Base-by-base conservation (phyloP, 2,329 filamentous ascomycete genomes). In the Fusarium sublunatum region DNA sequence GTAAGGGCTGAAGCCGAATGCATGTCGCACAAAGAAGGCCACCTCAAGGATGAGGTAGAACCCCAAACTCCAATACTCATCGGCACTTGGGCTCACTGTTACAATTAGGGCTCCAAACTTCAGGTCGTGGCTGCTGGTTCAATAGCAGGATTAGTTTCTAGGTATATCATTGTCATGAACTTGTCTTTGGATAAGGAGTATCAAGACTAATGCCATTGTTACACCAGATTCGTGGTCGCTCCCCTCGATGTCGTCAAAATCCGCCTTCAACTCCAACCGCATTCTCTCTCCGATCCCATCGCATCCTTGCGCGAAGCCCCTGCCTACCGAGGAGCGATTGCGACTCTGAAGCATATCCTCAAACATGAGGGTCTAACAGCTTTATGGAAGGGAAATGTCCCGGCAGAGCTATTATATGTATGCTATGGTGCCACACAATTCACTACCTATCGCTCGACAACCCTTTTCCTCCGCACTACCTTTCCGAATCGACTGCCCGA, bases 211-310 rank as follows among this genome's bases (percentile, higher is more conserved):
- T 61, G 24, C 25, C 44, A 19, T 43, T 2, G 44, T 22, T 12
- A 7, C 47, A 31, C 69, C 38, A 93, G 91, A 75, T 98, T 99
- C 82, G 87, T 95, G 73, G 90, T 98, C 74, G 92, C 95, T 15
- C 95, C 95, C 49, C 90, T 99, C 67, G 95, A 99, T 77, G 95
- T 99, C 63, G 88, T 98, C 79, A 98, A 99, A 82, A 99, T 99
- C 78, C 91, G 95, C 42, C 88, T 98, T 41, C 95, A 99, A 76
- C 88, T 99, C 15, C 95, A 98, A 77, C 87, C 91, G 40, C 91
- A 96, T 79, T 93, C 92, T 44, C 86, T 91, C 58, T 90, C 89
- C 69, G 90, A 94, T 72, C 90, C 92, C 3, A 77, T 88, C 9
- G 84, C 87, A 41, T 82, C 88, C 39, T 82, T 86, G 63, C 79